These are phyloP conservation scores for Cinchona pubescens DNA, from an alignment of 257 asterid genomes.

Conservation along the genomic window DNA sequence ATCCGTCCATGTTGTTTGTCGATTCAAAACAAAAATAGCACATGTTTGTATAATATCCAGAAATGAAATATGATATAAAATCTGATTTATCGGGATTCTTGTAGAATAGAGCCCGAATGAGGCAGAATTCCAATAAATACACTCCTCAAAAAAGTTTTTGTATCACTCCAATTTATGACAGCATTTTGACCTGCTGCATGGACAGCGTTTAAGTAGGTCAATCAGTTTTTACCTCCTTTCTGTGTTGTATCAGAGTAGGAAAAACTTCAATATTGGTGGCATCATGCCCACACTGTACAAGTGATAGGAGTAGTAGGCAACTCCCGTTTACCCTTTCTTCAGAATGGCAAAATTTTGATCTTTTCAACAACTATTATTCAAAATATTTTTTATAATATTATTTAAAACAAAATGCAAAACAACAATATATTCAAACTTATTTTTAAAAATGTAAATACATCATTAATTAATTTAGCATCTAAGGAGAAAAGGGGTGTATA, in stretches of 20 bases:
- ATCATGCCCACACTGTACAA: background rate
- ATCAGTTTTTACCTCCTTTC: background rate
- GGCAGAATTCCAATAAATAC: no score
- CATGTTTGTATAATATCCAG: background rate
- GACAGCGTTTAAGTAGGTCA: conserved; percentile 7
- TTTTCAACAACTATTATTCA: no score
- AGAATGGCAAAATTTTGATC: background rate
- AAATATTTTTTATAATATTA: no score
- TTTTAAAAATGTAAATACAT: background rate
- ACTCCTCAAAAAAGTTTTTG: no score
- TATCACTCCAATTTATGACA: no score
- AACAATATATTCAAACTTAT: background rate
- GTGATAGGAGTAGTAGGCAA: background rate
- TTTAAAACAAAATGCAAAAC: background rate
- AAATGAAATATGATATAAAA: background rate
- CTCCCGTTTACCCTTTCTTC: conserved; percentile 15
- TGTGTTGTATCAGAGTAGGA: background rate
- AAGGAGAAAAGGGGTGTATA: background rate
- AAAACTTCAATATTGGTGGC: background rate
- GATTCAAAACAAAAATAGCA: background rate
- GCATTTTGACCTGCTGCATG: background rate
- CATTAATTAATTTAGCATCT: background rate
- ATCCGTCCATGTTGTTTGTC: background rate
- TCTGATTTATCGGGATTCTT: background rate
- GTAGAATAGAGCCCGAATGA: no score